Evolutionary conservation across 305 asterid species (phyloP).

Genomic region (Plantago coronopus): DNA sequence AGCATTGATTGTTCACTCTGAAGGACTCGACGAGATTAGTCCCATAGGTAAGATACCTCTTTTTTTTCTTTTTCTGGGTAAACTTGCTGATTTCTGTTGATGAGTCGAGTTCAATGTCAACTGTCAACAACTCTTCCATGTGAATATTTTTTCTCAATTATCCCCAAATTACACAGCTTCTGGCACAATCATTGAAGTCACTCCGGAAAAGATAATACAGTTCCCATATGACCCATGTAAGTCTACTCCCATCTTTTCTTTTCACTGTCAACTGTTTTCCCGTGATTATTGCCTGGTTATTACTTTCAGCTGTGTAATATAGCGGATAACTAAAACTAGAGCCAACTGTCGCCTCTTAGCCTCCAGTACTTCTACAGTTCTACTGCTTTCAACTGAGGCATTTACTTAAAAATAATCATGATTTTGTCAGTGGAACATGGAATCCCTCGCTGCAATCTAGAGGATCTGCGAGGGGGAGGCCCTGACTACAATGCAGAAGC

Average conservation of each 20-base stretch:
- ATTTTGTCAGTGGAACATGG: constrained; percentile 68
- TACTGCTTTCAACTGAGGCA: background rate
- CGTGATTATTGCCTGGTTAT: background rate
- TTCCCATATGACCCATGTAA: constrained; percentile 84
- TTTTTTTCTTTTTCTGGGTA: background rate
- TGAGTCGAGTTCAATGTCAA: background rate
- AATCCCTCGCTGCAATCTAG: constrained; percentile 85
- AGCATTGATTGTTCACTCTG: constrained; percentile 85
- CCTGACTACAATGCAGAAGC: constrained; percentile 76
- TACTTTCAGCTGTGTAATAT: background rate
- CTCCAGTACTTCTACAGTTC: background rate
- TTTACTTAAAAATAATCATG: constrained; percentile 10
- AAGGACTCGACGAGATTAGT: constrained; percentile 94
- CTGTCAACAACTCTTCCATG: constrained; percentile 7
- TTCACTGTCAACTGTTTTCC: background rate
- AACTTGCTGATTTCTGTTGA: background rate
- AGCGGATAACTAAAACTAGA: too few species aligned
- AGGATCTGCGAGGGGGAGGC: constrained; percentile 71
- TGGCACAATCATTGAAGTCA: constrained; percentile 76
- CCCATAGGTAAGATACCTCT: constrained; percentile 70
- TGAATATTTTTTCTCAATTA: background rate
- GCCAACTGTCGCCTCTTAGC: background rate
- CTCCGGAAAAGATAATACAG: constrained; percentile 57
- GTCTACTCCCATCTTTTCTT: constrained; percentile 5
- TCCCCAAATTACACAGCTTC: constrained; percentile 49